These are phyloP conservation scores for Xylariales sp. DNA, from an alignment of 2,329 filamentous ascomycete genomes.

Conservation along the genomic window DNA sequence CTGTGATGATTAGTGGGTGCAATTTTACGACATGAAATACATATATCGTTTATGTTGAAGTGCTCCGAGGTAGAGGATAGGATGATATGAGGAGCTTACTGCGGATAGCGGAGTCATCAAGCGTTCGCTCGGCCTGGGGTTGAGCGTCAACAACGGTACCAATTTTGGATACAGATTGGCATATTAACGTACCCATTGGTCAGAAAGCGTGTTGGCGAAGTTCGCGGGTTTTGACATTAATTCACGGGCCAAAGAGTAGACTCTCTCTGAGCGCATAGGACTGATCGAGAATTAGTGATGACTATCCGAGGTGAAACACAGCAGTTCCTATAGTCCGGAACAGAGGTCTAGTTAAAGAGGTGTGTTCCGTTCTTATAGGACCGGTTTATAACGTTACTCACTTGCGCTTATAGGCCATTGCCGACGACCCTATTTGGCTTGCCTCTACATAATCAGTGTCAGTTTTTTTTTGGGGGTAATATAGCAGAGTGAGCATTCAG, in stretches of 20 bases:
- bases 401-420: conserved; percentile 59
- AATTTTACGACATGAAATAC: not conserved
- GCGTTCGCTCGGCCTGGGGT: conserved; percentile 59
- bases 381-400: conserved; percentile 2
- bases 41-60: not conserved
- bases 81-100: conserved; percentile 46
- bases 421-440: conserved; percentile 73
- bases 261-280: conserved; percentile 51
- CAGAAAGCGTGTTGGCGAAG: conserved; percentile 73
- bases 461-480: conserved; percentile 1
- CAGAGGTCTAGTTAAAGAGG: not conserved
- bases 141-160: not conserved
- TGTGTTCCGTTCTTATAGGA: not conserved
- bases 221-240: conserved; percentile 52
- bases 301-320: not conserved
- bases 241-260: conserved; percentile 50
- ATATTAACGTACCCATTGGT: conserved; percentile 71
- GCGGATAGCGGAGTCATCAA: conserved; percentile 81
- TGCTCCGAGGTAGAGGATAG: not conserved
- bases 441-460: conserved; percentile 70
- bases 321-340: not conserved
- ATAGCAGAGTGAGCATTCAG: not conserved
- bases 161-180: not conserved
- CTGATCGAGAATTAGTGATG: conserved; percentile 4
- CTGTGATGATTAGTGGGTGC: conserved; percentile 16